A percentile compares a stretch with the other conserved stretches of the same genome.
phyloP scores from a whole-genome alignment of 2,329 filamentous ascomycete genomes.

The Hypomyces rosellus region DNA sequence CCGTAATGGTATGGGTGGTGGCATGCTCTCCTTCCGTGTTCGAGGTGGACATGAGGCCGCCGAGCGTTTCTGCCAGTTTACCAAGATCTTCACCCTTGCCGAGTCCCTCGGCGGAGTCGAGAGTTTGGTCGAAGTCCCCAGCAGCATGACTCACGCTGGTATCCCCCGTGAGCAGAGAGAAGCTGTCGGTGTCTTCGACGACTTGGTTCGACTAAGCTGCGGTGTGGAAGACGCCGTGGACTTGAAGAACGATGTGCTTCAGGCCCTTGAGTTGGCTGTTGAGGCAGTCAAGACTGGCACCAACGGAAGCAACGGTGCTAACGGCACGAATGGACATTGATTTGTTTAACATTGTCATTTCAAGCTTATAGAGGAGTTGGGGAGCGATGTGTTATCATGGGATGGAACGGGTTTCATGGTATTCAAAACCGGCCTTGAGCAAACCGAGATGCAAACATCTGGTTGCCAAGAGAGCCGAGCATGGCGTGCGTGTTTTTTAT shows the following conservation, averaged over 20 bases:
- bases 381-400: too few relatives aligned
- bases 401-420: too few relatives aligned
- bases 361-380: too few relatives aligned
- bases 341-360: too few relatives aligned
- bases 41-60: slow-evolving; percentile 79
- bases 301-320: slow-evolving; percentile 19
- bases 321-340: too few relatives aligned
- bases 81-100: slow-evolving; percentile 85
- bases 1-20: slow-evolving; percentile 87
- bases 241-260: slow-evolving; percentile 71
- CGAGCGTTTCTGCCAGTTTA: slow-evolving; percentile 85
- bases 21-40: slow-evolving; percentile 96
- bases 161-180: slow-evolving; percentile 89
- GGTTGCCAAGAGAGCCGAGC: too few relatives aligned
- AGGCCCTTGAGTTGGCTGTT: slow-evolving; percentile 74
- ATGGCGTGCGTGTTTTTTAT: too few relatives aligned
- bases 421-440: too few relatives aligned
- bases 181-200: slow-evolving; percentile 88
- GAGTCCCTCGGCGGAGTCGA: slow-evolving; percentile 92
- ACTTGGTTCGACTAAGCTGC: slow-evolving; percentile 87
- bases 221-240: slow-evolving; percentile 89
- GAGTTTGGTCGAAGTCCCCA: slow-evolving; percentile 83
- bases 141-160: slow-evolving; percentile 94
- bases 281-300: slow-evolving; percentile 21
- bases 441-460: too few relatives aligned